Evolutionary conservation across 1,139 yeast species (phyloP).

Genomic region (Entelexis sorbosivorans): DNA sequence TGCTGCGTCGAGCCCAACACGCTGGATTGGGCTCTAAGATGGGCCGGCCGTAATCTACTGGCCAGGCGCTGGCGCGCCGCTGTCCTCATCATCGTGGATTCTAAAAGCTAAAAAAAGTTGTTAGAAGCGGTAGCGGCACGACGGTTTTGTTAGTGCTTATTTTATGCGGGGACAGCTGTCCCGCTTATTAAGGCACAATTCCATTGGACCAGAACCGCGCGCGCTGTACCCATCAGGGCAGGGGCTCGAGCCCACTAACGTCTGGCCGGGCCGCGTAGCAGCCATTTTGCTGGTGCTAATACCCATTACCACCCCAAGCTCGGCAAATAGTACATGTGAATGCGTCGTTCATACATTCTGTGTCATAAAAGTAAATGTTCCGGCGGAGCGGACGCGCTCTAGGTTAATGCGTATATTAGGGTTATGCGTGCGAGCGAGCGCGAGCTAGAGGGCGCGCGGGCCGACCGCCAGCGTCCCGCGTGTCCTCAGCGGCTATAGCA

Average conservation of each 20-base stretch:
- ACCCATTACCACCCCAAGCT: too few species aligned
- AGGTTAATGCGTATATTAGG: background rate
- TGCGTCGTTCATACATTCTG: background rate
- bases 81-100: conserved; percentile 12
- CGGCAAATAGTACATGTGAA: background rate
- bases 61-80: conserved; percentile 13
- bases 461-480: background rate
- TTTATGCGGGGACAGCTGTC: conserved; percentile 2
- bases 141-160: background rate
- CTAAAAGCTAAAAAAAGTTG: background rate
- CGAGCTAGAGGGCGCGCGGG: background rate
- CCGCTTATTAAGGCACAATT: conserved; percentile 2
- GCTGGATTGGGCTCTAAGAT: background rate
- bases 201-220: conserved; percentile 6
- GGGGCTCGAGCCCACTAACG: background rate
- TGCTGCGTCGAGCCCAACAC: background rate
- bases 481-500: background rate
- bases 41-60: conserved; percentile 6
- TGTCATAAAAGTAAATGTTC: too few species aligned
- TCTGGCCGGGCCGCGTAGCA: background rate
- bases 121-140: background rate
- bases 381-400: background rate
- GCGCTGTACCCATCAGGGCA: background rate
- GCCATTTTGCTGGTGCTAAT: background rate
- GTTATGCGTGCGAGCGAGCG: background rate